Evolutionary conservation across 2,329 filamentous ascomycete genomes (phyloP), one percentile per base, ranked within the genome.

Genomic region (Colletotrichum sansevieriae): DNA sequence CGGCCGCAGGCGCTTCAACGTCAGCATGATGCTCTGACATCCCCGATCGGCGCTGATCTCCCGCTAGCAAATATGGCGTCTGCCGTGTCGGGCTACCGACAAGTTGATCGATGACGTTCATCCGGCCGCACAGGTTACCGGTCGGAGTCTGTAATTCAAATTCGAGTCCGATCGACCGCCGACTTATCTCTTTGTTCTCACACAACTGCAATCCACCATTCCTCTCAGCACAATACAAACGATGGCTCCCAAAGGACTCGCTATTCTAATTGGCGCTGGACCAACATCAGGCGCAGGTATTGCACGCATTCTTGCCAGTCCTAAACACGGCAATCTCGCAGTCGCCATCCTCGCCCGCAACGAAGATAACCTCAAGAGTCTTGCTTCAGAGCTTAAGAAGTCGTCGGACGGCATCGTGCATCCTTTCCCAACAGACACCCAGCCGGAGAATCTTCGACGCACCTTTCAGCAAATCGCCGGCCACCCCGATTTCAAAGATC

Each of bases 271-370:
- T 41, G 85, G 85, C 39, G 84, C 83, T 39, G 84, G 85, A 54
- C 83, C 83, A 9, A 75, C 72, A n/a, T 75, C 85, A 77, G 85
- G 85, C 11, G 83, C 84, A 11, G 86, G 87, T 47, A 88, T 89
- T n/a, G 84, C 85, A 22, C 81, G 85, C 20, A 81, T 87, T 41
- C 82, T 88, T 44, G 84, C 85, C 3, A 75, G 80, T 54, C 82
- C 83, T 1, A 76, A 78, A 0, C 82, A 87, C 35, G 85, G 85
- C 39, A 88, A 88, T 73, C 79, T 87, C 54, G 85, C 86, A 25
- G 83, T 88, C 9, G 85, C 86, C 15, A 79, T 88, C 8, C 80
- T 88, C 51, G 84, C 85, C 8, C 82, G 86, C 4, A 80, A 82
- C 35, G 76, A 78, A 20, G 83, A 85, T 57, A 79, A 79, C 10